Percentiles rank a stretch among this genome's conserved stretches.
phyloP scores from a whole-genome alignment of 2,329 filamentous ascomycete genomes.

The Colletotrichum sp. region DNA sequence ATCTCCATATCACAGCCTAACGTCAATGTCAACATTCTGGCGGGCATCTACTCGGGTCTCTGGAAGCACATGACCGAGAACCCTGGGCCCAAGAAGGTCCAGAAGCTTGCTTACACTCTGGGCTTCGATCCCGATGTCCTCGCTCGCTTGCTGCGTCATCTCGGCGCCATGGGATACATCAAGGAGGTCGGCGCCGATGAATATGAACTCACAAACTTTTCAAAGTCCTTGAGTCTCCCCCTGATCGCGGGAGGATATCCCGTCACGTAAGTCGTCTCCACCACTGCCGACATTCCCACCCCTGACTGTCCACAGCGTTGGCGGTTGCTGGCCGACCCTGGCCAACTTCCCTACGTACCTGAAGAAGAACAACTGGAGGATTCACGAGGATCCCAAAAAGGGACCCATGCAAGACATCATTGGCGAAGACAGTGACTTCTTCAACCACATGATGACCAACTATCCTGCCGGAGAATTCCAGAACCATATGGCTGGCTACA shows the following conservation, averaged over 20 bases:
- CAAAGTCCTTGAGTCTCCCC: slow-evolving; percentile 28
- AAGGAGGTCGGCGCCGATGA: slow-evolving; percentile 33
- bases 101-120: not conserved
- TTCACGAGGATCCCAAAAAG: not conserved
- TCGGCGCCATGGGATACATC: slow-evolving; percentile 38
- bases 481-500: slow-evolving; percentile 3
- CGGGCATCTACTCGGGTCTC: not conserved
- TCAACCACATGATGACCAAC: slow-evolving; percentile 8
- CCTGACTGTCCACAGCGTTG: not conserved
- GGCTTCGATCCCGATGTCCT: slow-evolving; percentile 17
- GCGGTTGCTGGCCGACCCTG: slow-evolving; percentile 1
- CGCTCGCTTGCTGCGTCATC: slow-evolving; percentile 37
- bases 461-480: not conserved
- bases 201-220: slow-evolving; percentile 36
- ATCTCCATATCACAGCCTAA: not conserved
- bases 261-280: slow-evolving; percentile 26
- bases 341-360: slow-evolving; percentile 12
- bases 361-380: not conserved
- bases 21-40: not conserved
- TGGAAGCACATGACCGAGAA: not conserved
- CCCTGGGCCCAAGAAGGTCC: not conserved
- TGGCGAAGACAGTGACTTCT: not conserved
- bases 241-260: slow-evolving; percentile 29
- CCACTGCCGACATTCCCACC: not conserved
- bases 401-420: not conserved